Evolutionary conservation across 345 rosid species (phyloP).

Genomic region (Carallia pectinifolia): DNA sequence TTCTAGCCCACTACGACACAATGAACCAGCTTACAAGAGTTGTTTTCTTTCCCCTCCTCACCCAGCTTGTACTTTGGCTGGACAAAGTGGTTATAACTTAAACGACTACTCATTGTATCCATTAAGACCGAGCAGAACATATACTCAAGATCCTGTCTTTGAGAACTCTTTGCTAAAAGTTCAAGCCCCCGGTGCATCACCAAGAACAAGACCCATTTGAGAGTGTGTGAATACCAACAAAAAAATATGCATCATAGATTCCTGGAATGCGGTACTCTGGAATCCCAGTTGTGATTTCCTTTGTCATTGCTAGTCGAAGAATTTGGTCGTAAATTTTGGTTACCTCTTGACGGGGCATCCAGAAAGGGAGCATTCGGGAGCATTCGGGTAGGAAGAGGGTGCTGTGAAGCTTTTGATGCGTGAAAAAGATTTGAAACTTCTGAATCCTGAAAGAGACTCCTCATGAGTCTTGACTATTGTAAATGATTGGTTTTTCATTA

Average conservation of each 20-base stretch:
- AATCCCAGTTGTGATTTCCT: slow-evolving; percentile 4
- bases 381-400: not conserved
- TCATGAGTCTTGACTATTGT: not conserved
- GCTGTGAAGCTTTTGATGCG: not conserved
- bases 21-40: slow-evolving; percentile 59
- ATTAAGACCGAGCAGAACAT: slow-evolving; percentile 35
- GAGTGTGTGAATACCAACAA: slow-evolving; percentile 31
- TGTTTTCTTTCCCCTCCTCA: slow-evolving; percentile 83
- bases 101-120: slow-evolving; percentile 54
- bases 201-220: slow-evolving; percentile 57
- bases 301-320: not conserved
- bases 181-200: slow-evolving; percentile 48
- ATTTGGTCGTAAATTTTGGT: not conserved
- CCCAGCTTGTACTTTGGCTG: slow-evolving; percentile 45
- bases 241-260: not conserved
- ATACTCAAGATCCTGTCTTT: slow-evolving; percentile 38
- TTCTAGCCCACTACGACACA: slow-evolving; percentile 80
- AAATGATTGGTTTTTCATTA: not conserved
- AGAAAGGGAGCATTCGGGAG: not conserved
- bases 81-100: slow-evolving; percentile 51
- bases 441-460: not conserved
- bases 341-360: too few relatives aligned
- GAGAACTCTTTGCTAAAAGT: slow-evolving; percentile 42
- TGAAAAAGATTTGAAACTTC: not conserved
- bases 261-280: slow-evolving; percentile 7